These are phyloP conservation scores for Xylariaceae sp. DNA, from an alignment of 2,329 filamentous ascomycete species.

Conservation along the genomic window DNA sequence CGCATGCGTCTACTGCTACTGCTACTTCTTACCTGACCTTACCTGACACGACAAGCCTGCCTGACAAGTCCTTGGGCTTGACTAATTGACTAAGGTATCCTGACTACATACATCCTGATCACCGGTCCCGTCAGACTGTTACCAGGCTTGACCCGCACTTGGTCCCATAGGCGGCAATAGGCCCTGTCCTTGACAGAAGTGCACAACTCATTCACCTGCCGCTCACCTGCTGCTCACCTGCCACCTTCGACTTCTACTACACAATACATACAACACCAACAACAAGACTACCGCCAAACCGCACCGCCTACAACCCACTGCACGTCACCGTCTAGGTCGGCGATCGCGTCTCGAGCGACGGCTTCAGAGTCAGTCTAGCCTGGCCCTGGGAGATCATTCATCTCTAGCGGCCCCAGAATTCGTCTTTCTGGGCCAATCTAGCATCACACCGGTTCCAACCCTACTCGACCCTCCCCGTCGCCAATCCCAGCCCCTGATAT, in stretches of 20 bases:
- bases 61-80: too few species aligned
- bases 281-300: too few species aligned
- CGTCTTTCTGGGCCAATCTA: conserved; percentile 19
- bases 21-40: not conserved
- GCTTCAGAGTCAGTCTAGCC: conserved; percentile 27
- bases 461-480: conserved; percentile 14
- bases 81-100: too few species aligned
- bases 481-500: conserved; percentile 25
- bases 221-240: not conserved
- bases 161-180: too few species aligned
- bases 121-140: too few species aligned
- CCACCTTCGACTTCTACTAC: not conserved
- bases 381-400: conserved; percentile 8
- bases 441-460: conserved; percentile 21
- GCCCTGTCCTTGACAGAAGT: too few species aligned
- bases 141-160: not conserved
- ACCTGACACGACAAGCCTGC: too few species aligned
- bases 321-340: conserved; percentile 17
- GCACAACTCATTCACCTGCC: not conserved
- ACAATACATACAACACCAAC: conserved; percentile 1
- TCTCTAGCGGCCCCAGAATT: conserved; percentile 21
- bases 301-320: conserved; percentile 10
- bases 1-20: not conserved
- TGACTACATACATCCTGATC: too few species aligned
- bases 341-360: conserved; percentile 11